These are phyloP conservation scores for Seiridium cupressi DNA, from an alignment of 2,329 filamentous ascomycete genomes.

Conservation along the genomic window DNA sequence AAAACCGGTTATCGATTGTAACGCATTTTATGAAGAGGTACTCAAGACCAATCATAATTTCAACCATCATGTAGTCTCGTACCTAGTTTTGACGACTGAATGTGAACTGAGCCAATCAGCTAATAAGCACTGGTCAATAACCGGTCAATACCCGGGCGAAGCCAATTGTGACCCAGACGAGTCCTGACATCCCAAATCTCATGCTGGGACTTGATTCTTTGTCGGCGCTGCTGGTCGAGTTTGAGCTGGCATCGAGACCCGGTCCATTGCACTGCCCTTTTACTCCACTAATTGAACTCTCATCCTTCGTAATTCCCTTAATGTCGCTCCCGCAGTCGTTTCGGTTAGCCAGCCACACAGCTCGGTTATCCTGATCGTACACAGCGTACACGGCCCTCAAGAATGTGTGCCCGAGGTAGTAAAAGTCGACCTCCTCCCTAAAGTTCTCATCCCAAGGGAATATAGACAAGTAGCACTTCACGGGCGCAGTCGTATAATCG, in stretches of 20 bases:
- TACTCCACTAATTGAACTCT: background rate
- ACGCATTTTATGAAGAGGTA: no score
- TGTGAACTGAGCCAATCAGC: no score
- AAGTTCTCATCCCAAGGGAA: constrained; percentile 1
- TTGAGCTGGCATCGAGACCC: background rate
- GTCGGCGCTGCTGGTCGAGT: background rate
- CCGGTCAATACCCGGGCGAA: background rate
- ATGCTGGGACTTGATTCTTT: background rate
- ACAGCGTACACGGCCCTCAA: constrained; percentile 5
- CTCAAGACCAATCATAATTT: no score
- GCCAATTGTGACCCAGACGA: background rate
- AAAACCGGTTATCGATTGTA: no score
- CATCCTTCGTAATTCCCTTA: background rate
- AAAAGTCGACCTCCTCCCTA: constrained; percentile 1
- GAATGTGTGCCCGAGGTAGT: constrained; percentile 5
- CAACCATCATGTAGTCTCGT: no score
- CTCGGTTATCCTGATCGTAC: constrained; percentile 6
- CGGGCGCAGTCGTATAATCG: background rate
- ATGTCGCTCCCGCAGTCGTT: constrained; percentile 7
- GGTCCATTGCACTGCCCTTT: constrained; percentile 3
- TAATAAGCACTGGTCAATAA: constrained; percentile 44
- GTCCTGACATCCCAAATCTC: background rate
- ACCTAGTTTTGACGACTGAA: no score
- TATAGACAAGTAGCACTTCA: background rate
- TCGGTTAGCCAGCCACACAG: constrained; percentile 4